Evolutionary conservation across 768 basidiomycete species (phyloP), one percentile per base, ranked within the genome.

Genomic region (Auriscalpium vulgare): DNA sequence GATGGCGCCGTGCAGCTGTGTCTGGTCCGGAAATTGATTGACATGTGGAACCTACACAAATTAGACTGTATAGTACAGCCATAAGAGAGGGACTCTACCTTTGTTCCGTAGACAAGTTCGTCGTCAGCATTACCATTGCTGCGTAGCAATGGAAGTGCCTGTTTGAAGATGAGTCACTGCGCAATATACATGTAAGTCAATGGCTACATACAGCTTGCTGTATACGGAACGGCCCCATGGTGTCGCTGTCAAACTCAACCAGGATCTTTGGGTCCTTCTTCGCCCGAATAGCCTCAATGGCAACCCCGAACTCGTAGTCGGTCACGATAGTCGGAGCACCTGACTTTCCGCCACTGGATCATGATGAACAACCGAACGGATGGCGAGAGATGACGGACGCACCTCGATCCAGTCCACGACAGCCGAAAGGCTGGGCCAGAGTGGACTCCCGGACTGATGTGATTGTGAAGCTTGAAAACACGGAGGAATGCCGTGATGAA

Each of bases 371-470:
- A n/a, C 7, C n/a, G 23, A 11, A 37, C 14, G 13, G 14, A 55
- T 13, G 9, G 21, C 4, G 8, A 19, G 44, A 44, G 21, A n/a
- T 10, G 19, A 21, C 9, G 16, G 11, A 47, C 47, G 14, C 49
- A 55, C 47, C 34, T 55, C 10, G 46, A 47, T 9, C 54, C 54
- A 21, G 45, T 55, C 44, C 47, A 55, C 54, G 47, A 55, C 5
- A 55, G 8, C 46, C 49, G 49, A 35, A 55, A 55, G 35, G 16
- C 29, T 16, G 54, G 54, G 9, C 54, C 54, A 11, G 46, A 14
- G 17, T 55, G 45, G 23, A 40, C 14, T 6, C 47, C 46, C 6
- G 47, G 4, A 37, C 35, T 40, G 37, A 19, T 50, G 4, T 47
- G 45, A 40, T 35, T 35, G 16, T 10, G 34, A 10, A 55, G 47